Percentiles rank a stretch among this genome's conserved stretches.
Conservation (phyloP, 2,329 filamentous ascomycete species). For the Calonectria montana region DNA sequence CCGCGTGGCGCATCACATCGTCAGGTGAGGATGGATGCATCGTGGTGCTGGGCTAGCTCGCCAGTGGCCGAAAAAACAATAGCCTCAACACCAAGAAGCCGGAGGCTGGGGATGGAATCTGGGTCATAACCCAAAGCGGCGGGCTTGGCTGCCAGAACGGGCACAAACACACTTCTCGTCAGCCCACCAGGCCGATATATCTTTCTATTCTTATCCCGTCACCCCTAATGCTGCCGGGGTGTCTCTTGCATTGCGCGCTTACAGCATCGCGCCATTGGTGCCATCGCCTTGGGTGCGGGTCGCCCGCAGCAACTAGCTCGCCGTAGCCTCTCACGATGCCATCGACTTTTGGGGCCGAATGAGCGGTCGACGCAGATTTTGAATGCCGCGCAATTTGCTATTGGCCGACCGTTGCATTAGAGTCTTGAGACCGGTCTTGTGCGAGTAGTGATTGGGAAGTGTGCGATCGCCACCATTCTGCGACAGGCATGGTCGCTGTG, state of each 20-base stretch:
- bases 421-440: constrained; percentile 22
- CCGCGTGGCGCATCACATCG: constrained; percentile 1
- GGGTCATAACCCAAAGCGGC: background rate
- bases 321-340: background rate
- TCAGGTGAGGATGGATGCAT: background rate
- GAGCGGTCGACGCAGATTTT: background rate
- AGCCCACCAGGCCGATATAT: constrained; percentile 5
- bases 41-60: background rate
- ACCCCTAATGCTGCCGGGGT: background rate
- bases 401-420: constrained; percentile 10
- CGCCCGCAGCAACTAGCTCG: background rate
- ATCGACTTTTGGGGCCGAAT: constrained; percentile 1
- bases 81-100: background rate
- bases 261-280: constrained; percentile 10
- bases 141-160: constrained; percentile 1
- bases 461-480: constrained; percentile 28
- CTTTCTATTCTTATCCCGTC: constrained; percentile 16
- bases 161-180: background rate
- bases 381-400: background rate
- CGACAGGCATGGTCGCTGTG: constrained; percentile 33
- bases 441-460: constrained; percentile 28
- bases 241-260: constrained; percentile 4
- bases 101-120: background rate
- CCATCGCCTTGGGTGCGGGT: background rate
- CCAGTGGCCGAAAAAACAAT: background rate